phyloP scores from a whole-genome alignment of 2,329 filamentous ascomycete genomes.

The Penicillium sclerotiorum region DNA sequence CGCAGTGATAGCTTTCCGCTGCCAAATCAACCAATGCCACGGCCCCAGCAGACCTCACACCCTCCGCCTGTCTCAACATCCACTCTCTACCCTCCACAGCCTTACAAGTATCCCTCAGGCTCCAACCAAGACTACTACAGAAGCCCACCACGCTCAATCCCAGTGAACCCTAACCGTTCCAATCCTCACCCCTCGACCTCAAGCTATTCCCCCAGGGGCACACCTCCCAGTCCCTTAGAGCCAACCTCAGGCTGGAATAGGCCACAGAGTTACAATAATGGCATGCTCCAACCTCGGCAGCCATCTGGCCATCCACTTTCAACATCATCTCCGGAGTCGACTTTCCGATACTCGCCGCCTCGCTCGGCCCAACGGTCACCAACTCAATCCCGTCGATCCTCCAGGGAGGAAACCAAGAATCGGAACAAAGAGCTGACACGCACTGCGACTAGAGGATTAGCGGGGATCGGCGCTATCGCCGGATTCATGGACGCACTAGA shows the following conservation, averaged over 20 bases:
- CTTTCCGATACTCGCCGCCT: constrained; percentile 16
- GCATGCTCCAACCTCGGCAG: constrained; percentile 17
- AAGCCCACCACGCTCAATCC: constrained; percentile 19
- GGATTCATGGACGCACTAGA: constrained; percentile 46
- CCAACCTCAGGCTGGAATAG: constrained; percentile 5
- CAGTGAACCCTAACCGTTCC: constrained; percentile 6
- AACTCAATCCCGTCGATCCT: constrained; percentile 13
- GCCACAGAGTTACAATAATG: constrained; percentile 15
- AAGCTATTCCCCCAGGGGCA: constrained; percentile 13
- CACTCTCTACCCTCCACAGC: constrained; percentile 8
- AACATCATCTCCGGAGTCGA: constrained; percentile 21
- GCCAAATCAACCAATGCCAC: constrained; percentile 11
- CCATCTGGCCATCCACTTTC: constrained; percentile 20
- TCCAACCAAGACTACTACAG: constrained; percentile 9
- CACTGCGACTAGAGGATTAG: constrained; percentile 38
- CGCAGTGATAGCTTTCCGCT: constrained; percentile 13
- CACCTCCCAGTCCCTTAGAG: constrained; percentile 21
- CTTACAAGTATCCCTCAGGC: constrained; percentile 15
- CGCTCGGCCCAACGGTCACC: constrained; percentile 22
- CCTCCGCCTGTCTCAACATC: not conserved
- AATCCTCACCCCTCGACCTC: too few species aligned
- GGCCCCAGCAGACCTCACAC: constrained; percentile 6
- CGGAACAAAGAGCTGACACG: constrained; percentile 34
- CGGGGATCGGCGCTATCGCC: constrained; percentile 41
- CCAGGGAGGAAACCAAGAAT: constrained; percentile 26